These are phyloP conservation scores for Cadophora sp. DNA, from an alignment of 2,329 filamentous ascomycete species.

Conservation along the genomic window DNA sequence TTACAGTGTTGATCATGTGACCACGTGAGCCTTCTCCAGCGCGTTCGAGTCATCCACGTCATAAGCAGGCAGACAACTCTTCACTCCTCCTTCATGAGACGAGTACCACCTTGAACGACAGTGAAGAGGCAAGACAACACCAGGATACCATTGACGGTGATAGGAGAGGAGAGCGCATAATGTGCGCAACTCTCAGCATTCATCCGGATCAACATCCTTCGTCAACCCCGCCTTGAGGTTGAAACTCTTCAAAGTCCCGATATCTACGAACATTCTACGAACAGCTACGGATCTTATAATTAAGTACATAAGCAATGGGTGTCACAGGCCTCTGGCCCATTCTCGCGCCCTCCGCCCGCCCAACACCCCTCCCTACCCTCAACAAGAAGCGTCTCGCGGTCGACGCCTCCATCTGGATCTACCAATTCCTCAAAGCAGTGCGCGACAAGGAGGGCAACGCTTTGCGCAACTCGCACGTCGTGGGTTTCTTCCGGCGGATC, in stretches of 20 bases:
- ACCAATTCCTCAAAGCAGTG: slow-evolving; percentile 98
- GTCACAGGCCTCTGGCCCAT: slow-evolving; percentile 98
- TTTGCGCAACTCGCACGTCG: slow-evolving; percentile 91
- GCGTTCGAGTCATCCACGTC: slow-evolving; percentile 29
- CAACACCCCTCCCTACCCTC: slow-evolving; percentile 93
- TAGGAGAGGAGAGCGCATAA: slow-evolving; percentile 10
- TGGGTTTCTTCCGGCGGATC: slow-evolving; percentile 97
- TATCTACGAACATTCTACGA: neutral
- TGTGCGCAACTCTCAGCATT: slow-evolving; percentile 23
- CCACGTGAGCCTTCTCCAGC: slow-evolving; percentile 12
- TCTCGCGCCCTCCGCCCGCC: slow-evolving; percentile 90
- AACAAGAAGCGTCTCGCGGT: slow-evolving; percentile 96
- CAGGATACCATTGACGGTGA: neutral
- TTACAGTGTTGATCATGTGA: too few relatives aligned
- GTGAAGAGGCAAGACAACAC: neutral
- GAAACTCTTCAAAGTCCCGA: neutral
- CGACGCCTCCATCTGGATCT: slow-evolving; percentile 99
- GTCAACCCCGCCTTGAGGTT: slow-evolving; percentile 20
- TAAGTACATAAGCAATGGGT: slow-evolving; percentile 70
- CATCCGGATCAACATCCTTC: slow-evolving; percentile 11
- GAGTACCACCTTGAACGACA: neutral
- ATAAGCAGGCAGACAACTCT: slow-evolving; percentile 6
- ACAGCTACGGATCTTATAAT: neutral
- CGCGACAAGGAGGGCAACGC: slow-evolving; percentile 98
- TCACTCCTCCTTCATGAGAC: neutral